Conservation (phyloP, 148 eudicot species). For the Diospyros kaki region DNA sequence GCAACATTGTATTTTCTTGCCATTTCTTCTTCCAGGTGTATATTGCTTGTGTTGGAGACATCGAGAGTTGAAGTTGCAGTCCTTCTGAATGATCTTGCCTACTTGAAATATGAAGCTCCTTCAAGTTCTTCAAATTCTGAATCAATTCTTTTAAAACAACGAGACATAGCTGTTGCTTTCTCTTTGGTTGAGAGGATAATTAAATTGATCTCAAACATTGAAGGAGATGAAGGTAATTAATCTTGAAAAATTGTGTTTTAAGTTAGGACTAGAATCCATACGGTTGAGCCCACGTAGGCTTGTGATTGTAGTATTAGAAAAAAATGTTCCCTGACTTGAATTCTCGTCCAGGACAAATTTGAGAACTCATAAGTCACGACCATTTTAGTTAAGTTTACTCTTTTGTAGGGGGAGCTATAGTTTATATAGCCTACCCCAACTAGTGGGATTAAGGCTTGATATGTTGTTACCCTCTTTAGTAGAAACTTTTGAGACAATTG, state of each 20-base stretch:
- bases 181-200: slow-evolving; percentile 78
- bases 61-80: slow-evolving; percentile 91
- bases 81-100: slow-evolving; percentile 79
- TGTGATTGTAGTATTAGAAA: no score
- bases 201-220: slow-evolving; percentile 59
- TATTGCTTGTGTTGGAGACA: slow-evolving; percentile 80
- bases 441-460: no score
- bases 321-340: no score
- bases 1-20: slow-evolving; percentile 10
- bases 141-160: slow-evolving; percentile 40
- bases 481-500: not conserved
- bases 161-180: slow-evolving; percentile 61
- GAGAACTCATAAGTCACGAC: not conserved
- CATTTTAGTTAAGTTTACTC: not conserved
- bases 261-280: no score
- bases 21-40: slow-evolving; percentile 50
- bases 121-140: slow-evolving; percentile 42
- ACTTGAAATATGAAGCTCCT: slow-evolving; percentile 70
- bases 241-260: not conserved
- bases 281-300: no score
- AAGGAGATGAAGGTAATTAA: slow-evolving; percentile 59
- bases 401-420: not conserved
- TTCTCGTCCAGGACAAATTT: not conserved
- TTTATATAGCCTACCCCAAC: not conserved
- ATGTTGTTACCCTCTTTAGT: not conserved